A percentile compares a stretch with the other conserved stretches of the same genome.
Evolutionary conservation across 495 filamentous ascomycete species (phyloP).

Genomic region (Neurospora africana): DNA sequence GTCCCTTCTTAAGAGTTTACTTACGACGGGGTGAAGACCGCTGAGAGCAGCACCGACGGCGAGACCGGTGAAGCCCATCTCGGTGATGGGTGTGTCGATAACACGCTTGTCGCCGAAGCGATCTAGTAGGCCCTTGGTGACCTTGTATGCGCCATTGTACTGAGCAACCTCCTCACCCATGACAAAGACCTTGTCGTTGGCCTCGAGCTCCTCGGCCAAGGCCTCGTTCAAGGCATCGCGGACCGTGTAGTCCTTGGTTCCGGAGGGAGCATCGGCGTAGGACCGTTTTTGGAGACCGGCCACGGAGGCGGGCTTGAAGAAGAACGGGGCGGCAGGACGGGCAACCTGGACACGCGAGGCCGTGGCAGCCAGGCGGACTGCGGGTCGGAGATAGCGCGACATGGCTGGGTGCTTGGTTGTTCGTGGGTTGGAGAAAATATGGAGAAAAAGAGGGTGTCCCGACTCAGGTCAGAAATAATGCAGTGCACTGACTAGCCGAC

Average conservation of each 20-base stretch:
- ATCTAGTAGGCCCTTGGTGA: constrained; percentile 92
- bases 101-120: constrained; percentile 95
- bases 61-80: constrained; percentile 87
- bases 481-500: constrained; percentile 1
- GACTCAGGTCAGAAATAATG: constrained; percentile 3
- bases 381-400: constrained; percentile 74
- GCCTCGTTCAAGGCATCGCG: constrained; percentile 96
- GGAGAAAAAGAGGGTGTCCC: constrained; percentile 8
- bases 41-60: constrained; percentile 89
- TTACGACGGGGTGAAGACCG: constrained; percentile 85
- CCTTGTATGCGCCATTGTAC: constrained; percentile 99
- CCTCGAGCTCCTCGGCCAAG: constrained; percentile 91
- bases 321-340: constrained; percentile 35
- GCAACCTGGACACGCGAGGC: constrained; percentile 38
- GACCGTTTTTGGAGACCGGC: constrained; percentile 36
- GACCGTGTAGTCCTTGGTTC: constrained; percentile 86
- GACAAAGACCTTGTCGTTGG: constrained; percentile 87
- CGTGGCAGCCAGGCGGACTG: constrained; percentile 62
- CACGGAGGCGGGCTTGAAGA: constrained; percentile 35
- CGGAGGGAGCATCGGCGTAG: constrained; percentile 43
- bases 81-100: constrained; percentile 97
- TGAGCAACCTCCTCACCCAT: constrained; percentile 97
- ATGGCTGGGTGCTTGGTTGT: constrained; percentile 23
- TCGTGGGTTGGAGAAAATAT: constrained; percentile 13
- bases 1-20: constrained; percentile 22